These are phyloP conservation scores for Psilocybe tampanensis DNA, from an alignment of 768 basidiomycete genomes.

Conservation along the genomic window DNA sequence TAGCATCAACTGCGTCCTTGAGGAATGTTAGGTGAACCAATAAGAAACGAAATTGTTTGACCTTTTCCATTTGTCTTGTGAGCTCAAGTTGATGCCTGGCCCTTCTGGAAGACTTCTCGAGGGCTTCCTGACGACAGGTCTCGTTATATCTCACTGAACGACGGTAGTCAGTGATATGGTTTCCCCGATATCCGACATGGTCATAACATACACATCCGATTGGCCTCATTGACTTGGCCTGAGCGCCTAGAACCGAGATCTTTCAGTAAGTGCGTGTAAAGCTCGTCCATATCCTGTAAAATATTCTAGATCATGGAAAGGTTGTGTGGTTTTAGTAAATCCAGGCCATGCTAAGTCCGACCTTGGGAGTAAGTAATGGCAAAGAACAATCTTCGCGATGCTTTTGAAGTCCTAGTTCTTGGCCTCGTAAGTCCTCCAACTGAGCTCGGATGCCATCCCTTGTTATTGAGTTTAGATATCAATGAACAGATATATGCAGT, in stretches of 20 bases:
- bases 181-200: too few species aligned
- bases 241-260: conserved; percentile 17
- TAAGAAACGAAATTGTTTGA: conserved; percentile 2
- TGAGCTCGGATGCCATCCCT: conserved; percentile 15
- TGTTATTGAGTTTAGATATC: not conserved
- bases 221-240: conserved; percentile 17
- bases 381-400: conserved; percentile 15
- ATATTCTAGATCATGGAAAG: not conserved
- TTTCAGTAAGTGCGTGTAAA: conserved; percentile 13
- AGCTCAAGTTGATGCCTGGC: conserved; percentile 24
- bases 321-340: not conserved
- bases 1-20: conserved; percentile 26
- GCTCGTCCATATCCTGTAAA: not conserved
- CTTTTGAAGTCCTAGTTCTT: conserved; percentile 19
- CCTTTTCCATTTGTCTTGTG: conserved; percentile 23
- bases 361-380: conserved; percentile 10
- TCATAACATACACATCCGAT: conserved; percentile 15
- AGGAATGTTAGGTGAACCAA: not conserved
- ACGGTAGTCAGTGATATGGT: too few species aligned
- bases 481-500: not conserved
- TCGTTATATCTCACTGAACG: conserved; percentile 17
- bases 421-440: conserved; percentile 10
- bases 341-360: not conserved
- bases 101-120: conserved; percentile 20
- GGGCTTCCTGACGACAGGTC: conserved; percentile 15